Conservation (phyloP, 495 filamentous ascomycete species). For the Amniculicola lignicola region DNA sequence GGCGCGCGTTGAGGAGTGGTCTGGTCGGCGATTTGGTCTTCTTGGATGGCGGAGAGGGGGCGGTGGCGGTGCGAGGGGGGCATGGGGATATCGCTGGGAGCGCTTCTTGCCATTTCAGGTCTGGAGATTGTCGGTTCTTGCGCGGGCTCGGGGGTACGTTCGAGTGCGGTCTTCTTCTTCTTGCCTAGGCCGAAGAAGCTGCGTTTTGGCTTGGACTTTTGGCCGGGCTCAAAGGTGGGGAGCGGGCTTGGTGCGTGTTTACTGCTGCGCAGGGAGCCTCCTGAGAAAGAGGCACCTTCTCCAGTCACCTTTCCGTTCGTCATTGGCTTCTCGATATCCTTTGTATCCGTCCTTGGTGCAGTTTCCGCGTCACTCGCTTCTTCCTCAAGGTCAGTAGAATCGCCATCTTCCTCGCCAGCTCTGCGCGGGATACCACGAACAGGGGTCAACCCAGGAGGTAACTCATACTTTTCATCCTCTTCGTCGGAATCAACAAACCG, state of each 20-base stretch:
- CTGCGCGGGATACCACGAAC: slow-evolving; percentile 64
- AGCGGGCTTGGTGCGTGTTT: slow-evolving; percentile 26
- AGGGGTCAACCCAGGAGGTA: slow-evolving; percentile 47
- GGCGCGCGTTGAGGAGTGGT: slow-evolving; percentile 18
- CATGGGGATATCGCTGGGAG: slow-evolving; percentile 3
- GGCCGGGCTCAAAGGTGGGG: slow-evolving; percentile 13
- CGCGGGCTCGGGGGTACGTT: not conserved
- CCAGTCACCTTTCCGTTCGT: slow-evolving; percentile 33
- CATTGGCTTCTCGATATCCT: slow-evolving; percentile 28
- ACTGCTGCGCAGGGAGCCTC: slow-evolving; percentile 25
- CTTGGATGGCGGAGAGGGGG: slow-evolving; percentile 30
- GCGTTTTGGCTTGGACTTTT: slow-evolving; percentile 32
- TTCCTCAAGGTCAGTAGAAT: slow-evolving; percentile 69
- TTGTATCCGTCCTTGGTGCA: slow-evolving; percentile 9
- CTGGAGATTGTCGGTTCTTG: not conserved
- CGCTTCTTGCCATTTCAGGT: not conserved
- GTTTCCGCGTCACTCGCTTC: slow-evolving; percentile 44
- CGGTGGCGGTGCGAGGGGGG: slow-evolving; percentile 11
- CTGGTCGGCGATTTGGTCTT: slow-evolving; percentile 22
- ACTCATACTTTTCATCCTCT: slow-evolving; percentile 45
- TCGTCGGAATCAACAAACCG: slow-evolving; percentile 83
- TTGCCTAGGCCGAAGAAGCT: slow-evolving; percentile 39
- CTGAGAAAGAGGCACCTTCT: slow-evolving; percentile 10
- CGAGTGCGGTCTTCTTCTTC: too few species aligned
- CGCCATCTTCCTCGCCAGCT: slow-evolving; percentile 52